These are phyloP conservation scores for Macrophomina phaseolina DNA, from an alignment of 2,329 filamentous ascomycete genomes.

Conservation along the genomic window DNA sequence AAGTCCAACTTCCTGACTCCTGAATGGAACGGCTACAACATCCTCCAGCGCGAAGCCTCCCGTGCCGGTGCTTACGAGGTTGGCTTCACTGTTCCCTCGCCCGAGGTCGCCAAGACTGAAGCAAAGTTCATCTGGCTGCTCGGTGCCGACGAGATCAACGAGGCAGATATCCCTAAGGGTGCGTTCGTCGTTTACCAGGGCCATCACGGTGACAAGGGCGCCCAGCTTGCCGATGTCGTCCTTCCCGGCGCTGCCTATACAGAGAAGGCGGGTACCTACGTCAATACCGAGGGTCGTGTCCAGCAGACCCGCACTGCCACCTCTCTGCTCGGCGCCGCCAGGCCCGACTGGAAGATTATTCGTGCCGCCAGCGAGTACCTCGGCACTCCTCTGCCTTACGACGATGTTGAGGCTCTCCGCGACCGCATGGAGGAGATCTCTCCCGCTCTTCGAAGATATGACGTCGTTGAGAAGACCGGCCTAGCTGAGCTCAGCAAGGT, in stretches of 20 bases:
- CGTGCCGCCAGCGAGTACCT: constrained; percentile 92
- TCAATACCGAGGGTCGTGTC: constrained; percentile 97
- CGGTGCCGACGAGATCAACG: constrained; percentile 87
- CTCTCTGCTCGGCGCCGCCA: constrained; percentile 83
- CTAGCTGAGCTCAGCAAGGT: constrained; percentile 82
- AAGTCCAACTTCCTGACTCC: constrained; percentile 82
- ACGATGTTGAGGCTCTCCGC: constrained; percentile 85
- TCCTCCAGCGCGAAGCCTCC: constrained; percentile 91
- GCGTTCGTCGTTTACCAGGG: constrained; percentile 98
- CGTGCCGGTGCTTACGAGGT: constrained; percentile 93
- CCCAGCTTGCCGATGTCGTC: constrained; percentile 90
- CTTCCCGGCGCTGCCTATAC: constrained; percentile 96
- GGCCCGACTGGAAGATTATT: constrained; percentile 99
- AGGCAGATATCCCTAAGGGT: constrained; percentile 88
- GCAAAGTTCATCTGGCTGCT: constrained; percentile 98
- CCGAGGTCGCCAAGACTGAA: constrained; percentile 79
- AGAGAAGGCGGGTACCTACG: constrained; percentile 93
- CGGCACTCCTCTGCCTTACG: constrained; percentile 84
- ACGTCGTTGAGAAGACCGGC: constrained; percentile 79
- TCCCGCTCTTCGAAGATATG: constrained; percentile 86
- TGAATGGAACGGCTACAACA: constrained; percentile 98
- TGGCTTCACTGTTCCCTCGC: constrained; percentile 87
- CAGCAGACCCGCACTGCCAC: constrained; percentile 93
- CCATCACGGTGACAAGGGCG: constrained; percentile 93
- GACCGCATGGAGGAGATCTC: constrained; percentile 96